These are phyloP conservation scores for Salix dunnii DNA, from an alignment of 345 rosid genomes.

Conservation along the genomic window DNA sequence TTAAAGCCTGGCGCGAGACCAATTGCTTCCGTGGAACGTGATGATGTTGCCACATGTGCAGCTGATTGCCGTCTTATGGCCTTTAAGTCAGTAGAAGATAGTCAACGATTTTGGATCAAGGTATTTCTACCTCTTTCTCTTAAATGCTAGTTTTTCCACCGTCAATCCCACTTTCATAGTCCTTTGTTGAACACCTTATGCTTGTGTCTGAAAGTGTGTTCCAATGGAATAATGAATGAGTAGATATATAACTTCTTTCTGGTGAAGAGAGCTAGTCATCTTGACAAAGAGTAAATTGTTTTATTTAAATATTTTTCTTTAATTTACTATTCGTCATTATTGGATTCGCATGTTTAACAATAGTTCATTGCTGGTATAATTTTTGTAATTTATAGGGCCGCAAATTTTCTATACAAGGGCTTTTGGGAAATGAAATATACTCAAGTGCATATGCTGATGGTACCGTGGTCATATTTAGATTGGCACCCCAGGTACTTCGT, in stretches of 20 bases:
- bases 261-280: neutral
- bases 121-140: conserved; percentile 26
- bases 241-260: neutral
- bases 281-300: neutral
- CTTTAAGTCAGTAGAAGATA: conserved; percentile 58
- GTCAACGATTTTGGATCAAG: conserved; percentile 87
- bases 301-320: neutral
- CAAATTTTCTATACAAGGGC: conserved; percentile 85
- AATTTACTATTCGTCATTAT: neutral
- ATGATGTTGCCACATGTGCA: conserved; percentile 68
- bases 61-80: conserved; percentile 93
- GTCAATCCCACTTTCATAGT: neutral
- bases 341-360: neutral
- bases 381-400: conserved; percentile 47
- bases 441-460: conserved; percentile 60
- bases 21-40: conserved; percentile 44
- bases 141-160: neutral
- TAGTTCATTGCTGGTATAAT: neutral
- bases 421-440: conserved; percentile 59
- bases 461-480: conserved; percentile 71
- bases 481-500: conserved; percentile 82
- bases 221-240: neutral
- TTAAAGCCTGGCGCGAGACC: conserved; percentile 79
- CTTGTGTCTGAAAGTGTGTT: neutral
- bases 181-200: neutral